Percentiles rank a stretch among this genome's conserved stretches.
Evolutionary conservation across 2,329 filamentous ascomycete genomes (phyloP).

Genomic region (Alternaria postmessia): DNA sequence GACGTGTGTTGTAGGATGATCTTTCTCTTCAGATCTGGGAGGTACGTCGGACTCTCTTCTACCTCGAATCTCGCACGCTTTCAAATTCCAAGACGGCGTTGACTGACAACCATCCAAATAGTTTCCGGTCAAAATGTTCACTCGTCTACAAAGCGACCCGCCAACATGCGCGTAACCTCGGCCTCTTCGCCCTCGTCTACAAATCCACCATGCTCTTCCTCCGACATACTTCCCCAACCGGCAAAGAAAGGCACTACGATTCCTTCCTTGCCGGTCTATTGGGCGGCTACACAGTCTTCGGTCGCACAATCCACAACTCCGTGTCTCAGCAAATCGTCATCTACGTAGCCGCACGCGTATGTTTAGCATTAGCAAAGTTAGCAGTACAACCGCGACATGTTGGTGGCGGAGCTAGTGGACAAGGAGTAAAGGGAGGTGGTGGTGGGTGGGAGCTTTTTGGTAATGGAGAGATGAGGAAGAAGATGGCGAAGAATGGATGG

Average conservation of each 20-base stretch:
- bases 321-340: conserved; percentile 98
- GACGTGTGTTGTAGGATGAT: conserved; percentile 74
- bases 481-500: conserved; percentile 74
- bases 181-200: conserved; percentile 89
- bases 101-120: conserved; percentile 36
- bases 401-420: conserved; percentile 35
- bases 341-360: conserved; percentile 93
- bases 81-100: not conserved
- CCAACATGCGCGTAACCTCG: conserved; percentile 90
- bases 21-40: conserved; percentile 91
- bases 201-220: conserved; percentile 82
- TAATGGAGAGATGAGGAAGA: conserved; percentile 48
- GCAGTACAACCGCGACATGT: conserved; percentile 69
- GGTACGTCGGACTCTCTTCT: conserved; percentile 62
- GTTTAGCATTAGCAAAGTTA: conserved; percentile 83
- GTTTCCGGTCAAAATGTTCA: conserved; percentile 75
- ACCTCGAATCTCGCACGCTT: not conserved
- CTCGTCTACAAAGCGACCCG: conserved; percentile 86
- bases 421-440: conserved; percentile 21
- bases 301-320: conserved; percentile 76
- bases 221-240: conserved; percentile 60
- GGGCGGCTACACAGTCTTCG: conserved; percentile 94
- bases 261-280: conserved; percentile 85
- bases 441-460: conserved; percentile 54
- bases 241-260: conserved; percentile 76